Evolutionary conservation across 257 asterid genomes (phyloP), one percentile per base, ranked within the genome.

Genomic region (Linderniella brevidens): DNA sequence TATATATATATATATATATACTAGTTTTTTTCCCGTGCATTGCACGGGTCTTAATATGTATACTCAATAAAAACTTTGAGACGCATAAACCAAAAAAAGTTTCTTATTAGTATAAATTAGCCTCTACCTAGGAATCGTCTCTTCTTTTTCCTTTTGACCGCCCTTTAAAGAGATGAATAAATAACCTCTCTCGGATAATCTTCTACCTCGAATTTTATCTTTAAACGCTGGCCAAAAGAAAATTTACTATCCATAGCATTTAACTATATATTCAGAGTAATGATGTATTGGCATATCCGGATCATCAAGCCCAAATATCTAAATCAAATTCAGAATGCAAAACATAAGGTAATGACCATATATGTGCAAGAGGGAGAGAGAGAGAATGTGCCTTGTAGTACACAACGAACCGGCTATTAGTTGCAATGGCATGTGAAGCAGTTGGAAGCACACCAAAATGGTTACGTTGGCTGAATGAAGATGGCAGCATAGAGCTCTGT

Each of bases 131-230:
- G n/a, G n/a, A n/a, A n/a, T n/a, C n/a, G n/a, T n/a, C n/a, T n/a
- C n/a, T n/a, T n/a, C n/a, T n/a, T n/a, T n/a, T n/a, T n/a, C n/a
- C n/a, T n/a, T n/a, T n/a, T n/a, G n/a, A n/a, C n/a, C n/a, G n/a
- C n/a, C n/a, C n/a, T n/a, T n/a, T n/a, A n/a, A n/a, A n/a, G n/a
- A n/a, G n/a, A n/a, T n/a, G n/a, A n/a, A n/a, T n/a, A n/a, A n/a
- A n/a, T n/a, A n/a, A n/a, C 84, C 73, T 69, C 78, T 70, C 70
- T 84, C 93, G 93, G 93, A 59, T 90, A 69, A 59, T 84, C 95
- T 73, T 77, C 93, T 55, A 79, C 92, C 71, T 75, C 90, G 48
- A 84, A 84, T 63, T 75, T 71, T 93, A 84, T 84, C 60, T 63
- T 77, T 67, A 84, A 84, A 42, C 95, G 86, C 92, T 65, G 67